Conservation (phyloP, 345 rosid genomes). For the Cochlearia excelsa region DNA sequence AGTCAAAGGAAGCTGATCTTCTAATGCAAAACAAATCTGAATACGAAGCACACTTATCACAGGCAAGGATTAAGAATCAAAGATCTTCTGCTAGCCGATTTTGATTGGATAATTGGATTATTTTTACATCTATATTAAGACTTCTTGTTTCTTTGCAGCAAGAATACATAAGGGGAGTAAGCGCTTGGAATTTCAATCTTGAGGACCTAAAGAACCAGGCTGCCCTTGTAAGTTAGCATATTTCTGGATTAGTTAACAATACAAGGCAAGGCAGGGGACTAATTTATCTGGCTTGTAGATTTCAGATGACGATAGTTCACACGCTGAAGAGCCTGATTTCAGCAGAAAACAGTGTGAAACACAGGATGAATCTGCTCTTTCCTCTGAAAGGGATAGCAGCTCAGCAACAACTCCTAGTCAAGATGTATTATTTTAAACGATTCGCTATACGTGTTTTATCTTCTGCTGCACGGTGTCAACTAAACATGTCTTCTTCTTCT, state of each 20-base stretch:
- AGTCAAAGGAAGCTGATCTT: slow-evolving; percentile 90
- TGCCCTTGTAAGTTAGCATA: slow-evolving; percentile 61
- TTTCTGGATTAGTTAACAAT: slow-evolving; percentile 16
- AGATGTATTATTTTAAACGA: slow-evolving; percentile 46
- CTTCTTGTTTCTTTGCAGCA: slow-evolving; percentile 54
- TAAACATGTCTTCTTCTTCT: slow-evolving; percentile 25
- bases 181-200: slow-evolving; percentile 96
- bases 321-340: slow-evolving; percentile 48
- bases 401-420: slow-evolving; percentile 52
- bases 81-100: slow-evolving; percentile 64
- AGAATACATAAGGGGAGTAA: slow-evolving; percentile 92
- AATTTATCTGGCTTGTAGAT: slow-evolving; percentile 53
- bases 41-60: slow-evolving; percentile 82
- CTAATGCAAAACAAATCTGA: slow-evolving; percentile 82
- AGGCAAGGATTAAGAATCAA: slow-evolving; percentile 48
- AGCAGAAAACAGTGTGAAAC: slow-evolving; percentile 45
- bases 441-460: slow-evolving; percentile 15
- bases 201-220: slow-evolving; percentile 95
- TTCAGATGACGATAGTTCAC: slow-evolving; percentile 52
- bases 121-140: slow-evolving; percentile 18
- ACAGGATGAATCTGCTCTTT: slow-evolving; percentile 41
- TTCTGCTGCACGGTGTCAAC: slow-evolving; percentile 21
- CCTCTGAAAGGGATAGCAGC: slow-evolving; percentile 46
- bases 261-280: slow-evolving; percentile 10
- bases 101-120: no score